Evolutionary conservation across 2,329 filamentous ascomycete genomes (phyloP).

Genomic region (Rhytidhysteron rufulum): DNA sequence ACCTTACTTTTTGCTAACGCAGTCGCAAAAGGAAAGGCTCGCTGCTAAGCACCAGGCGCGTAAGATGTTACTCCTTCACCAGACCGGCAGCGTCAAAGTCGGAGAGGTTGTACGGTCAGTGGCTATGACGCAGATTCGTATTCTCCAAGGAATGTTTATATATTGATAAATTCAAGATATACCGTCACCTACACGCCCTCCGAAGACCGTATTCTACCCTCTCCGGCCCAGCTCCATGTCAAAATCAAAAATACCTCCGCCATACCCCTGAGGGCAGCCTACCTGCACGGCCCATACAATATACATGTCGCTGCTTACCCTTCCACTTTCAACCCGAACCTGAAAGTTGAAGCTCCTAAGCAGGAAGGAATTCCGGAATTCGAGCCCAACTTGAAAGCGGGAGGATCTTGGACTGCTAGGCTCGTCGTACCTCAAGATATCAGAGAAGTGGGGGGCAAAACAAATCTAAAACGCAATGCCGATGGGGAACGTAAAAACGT

Average conservation of each 20-base stretch:
- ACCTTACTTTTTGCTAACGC: conserved; percentile 30
- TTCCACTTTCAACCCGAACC: conserved; percentile 76
- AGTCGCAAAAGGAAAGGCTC: conserved; percentile 30
- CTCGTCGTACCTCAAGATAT: conserved; percentile 77
- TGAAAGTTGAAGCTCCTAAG: conserved; percentile 66
- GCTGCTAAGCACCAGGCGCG: conserved; percentile 27
- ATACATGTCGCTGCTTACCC: conserved; percentile 85
- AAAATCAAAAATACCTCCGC: conserved; percentile 90
- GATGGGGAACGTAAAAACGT: conserved; percentile 52
- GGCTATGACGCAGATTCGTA: not conserved
- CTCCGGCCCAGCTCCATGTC: conserved; percentile 74
- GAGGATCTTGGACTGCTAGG: conserved; percentile 77
- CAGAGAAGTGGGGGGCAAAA: conserved; percentile 57
- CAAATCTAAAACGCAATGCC: conserved; percentile 30
- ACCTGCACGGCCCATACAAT: conserved; percentile 93
- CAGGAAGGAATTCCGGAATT: conserved; percentile 80
- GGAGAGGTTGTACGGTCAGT: conserved; percentile 84
- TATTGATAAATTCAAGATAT: conserved; percentile 44
- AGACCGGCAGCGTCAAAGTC: conserved; percentile 86
- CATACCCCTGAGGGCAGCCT: conserved; percentile 87
- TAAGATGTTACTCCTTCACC: conserved; percentile 83
- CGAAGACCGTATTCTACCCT: conserved; percentile 83
- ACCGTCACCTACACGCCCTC: conserved; percentile 90
- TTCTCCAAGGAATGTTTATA: conserved; percentile 3
- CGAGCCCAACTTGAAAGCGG: conserved; percentile 94